A percentile compares a stretch with the other conserved stretches of the same genome.
These are phyloP conservation scores for Umbelopsis ramanniana DNA, from an alignment of 192 early-diverging fungal genomes.

Conservation along the genomic window DNA sequence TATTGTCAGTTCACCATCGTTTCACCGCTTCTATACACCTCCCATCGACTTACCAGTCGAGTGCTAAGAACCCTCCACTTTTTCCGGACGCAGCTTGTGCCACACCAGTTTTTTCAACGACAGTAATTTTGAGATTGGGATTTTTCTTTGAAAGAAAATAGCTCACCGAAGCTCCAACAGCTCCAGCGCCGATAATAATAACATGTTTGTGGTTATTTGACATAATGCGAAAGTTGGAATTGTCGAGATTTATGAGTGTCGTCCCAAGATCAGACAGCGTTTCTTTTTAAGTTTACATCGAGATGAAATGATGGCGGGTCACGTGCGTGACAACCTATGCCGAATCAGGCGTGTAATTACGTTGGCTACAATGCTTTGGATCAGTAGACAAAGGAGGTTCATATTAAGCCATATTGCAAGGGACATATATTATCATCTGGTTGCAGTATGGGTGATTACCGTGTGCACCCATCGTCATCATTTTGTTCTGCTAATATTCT, in stretches of 20 bases:
- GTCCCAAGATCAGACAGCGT: no score
- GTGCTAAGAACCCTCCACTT: slow-evolving; percentile 52
- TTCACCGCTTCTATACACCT: not conserved
- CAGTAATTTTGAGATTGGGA: slow-evolving; percentile 35
- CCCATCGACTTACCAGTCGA: slow-evolving; percentile 37
- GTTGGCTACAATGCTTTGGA: no score
- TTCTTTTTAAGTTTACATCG: no score
- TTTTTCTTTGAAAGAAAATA: slow-evolving; percentile 41
- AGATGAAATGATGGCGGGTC: no score
- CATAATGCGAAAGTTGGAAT: not conserved
- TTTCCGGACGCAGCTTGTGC: slow-evolving; percentile 50
- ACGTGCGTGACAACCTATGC: no score
- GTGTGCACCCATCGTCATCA: no score
- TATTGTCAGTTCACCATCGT: not conserved
- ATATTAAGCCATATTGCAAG: no score
- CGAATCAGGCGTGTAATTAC: no score
- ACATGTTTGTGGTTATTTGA: slow-evolving; percentile 30
- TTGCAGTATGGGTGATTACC: no score
- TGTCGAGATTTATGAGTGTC: not conserved
- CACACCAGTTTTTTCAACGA: slow-evolving; percentile 47
- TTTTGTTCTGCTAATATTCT: no score
- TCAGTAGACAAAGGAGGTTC: no score
- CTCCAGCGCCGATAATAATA: slow-evolving; percentile 48
- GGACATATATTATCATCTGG: no score
- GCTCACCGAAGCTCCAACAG: slow-evolving; percentile 49